Base-by-base conservation (phyloP, 495 filamentous ascomycete genomes). In the Aspergillus cristatus region DNA sequence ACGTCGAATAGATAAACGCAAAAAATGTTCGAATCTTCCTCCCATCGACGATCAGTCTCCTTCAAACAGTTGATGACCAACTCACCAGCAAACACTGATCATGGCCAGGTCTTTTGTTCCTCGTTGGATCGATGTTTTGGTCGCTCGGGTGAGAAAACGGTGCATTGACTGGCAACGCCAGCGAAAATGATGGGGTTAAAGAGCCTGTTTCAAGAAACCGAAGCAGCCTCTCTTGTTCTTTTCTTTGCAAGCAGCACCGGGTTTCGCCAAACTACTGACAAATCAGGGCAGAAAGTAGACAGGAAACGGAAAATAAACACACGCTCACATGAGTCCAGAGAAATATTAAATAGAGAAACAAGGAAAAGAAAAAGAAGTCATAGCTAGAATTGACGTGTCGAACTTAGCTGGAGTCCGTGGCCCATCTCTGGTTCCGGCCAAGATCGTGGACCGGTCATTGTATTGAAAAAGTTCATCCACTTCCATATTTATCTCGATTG, bases 341-440 rank as follows among this genome's bases (percentile, higher is more conserved):
- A 38, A 18, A 43, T 31, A 41, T 35, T 22, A 44, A 36, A 36
- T 22, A n/a, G 32, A 51, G n/a, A 48, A 37, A 29, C 43, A 38
- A 50, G 28, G 37, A 40, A 41, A 47, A 39, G 37, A 48, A 36
- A 41, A 50, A 51, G 41, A 46, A 45, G 49, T 39, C 46, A 42
- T 53, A 45, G 50, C 50, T 53, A 55, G 50, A 60, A 55, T 38
- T 58, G 49, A 50, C 43, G 53, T 48, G 57, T 62, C 62, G 57
- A 58, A 68, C 64, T 68, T 68, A 68, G 64, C 64, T 68, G 63
- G 53, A 50, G 40, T 51, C 41, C 51, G 42, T 46, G 34, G 37
- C 47, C 41, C 46, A 14, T 44, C 41, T 16, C 25, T 41, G 18
- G 17, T 18, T 24, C 34, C 18, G 12, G 16, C 20, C 20, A 24